Evolutionary conservation across 805 yeast species (phyloP), one percentile per base, ranked within the genome.

Genomic region (Osmozyma mogii): DNA sequence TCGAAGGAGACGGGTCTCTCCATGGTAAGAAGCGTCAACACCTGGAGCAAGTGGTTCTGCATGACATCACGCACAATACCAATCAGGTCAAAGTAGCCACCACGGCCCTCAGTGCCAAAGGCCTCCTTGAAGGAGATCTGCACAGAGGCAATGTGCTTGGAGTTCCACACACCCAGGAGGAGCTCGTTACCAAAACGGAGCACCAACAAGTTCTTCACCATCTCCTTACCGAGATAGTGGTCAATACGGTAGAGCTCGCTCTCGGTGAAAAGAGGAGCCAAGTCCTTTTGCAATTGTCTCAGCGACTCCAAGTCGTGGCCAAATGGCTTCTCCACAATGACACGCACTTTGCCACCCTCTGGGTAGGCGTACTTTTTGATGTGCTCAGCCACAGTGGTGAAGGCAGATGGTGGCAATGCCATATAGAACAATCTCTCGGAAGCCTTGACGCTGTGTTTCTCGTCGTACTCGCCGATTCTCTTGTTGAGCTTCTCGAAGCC

Each of bases 101-200:
- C 98, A 54, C 98, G 77, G 34, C 98, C 98, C 62, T 92, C 96
- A 23, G 98, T 92, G 32, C 98, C 98, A 47, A 92, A 92, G n/a
- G 92, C 84, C 65, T 92, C 98, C 65, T 92, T 92, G 70, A 92
- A 89, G 9, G 89, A 73, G 44, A 92, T 77, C 66, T 89, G 96
- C 38, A 92, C 78, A 22, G 79, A 73, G 38, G 75, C 69, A 50
- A 92, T 76, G 57, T 72, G 80, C 40, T 82, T 72, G 53, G 69
- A 78, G 64, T 82, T 80, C 96, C 96, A 92, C 32, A 82, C 73
- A n/a, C 94, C 84, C 49, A 73, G 73, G 51, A 92, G 68, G 56
- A 89, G 74, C 52, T 79, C 78, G 62, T 92, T 92, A 44, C 94
- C 95, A 50, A 92, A 92, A 52, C 98, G 75, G 48, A 88, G 65